Percentiles rank a stretch among this genome's conserved stretches.
Evolutionary conservation across 208 protist species (phyloP).

Genomic region (Acanthamoeba culbertsoni): DNA sequence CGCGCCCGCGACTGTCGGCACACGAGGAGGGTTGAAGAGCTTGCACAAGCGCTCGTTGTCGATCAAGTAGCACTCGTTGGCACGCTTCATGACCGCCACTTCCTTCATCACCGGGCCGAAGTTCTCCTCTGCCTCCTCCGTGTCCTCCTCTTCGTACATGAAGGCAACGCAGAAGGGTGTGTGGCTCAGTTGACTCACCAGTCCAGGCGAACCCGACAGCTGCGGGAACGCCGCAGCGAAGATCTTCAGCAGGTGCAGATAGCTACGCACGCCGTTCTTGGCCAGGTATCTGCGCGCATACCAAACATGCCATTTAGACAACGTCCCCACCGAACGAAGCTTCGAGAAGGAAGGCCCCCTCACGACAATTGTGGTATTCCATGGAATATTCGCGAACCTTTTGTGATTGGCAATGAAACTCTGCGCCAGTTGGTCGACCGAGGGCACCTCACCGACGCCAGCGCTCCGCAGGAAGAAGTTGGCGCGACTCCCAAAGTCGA

Average conservation of each 20-base stretch:
- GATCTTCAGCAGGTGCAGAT: background rate
- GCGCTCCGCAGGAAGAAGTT: slow-evolving; percentile 15
- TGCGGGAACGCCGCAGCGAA: background rate
- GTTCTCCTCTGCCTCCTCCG: background rate
- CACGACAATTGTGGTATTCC: background rate
- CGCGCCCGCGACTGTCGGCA: background rate
- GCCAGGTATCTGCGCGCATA: background rate
- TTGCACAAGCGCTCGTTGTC: background rate
- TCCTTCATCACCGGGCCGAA: background rate
- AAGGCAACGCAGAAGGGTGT: background rate
- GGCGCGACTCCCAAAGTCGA: background rate
- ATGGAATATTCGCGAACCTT: background rate
- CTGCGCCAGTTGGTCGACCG: background rate
- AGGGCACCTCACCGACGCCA: background rate
- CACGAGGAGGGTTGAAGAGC: background rate
- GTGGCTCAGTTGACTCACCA: background rate
- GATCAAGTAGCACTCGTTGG: background rate
- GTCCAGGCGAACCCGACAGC: background rate
- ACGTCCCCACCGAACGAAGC: too few relatives aligned
- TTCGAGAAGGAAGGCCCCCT: background rate
- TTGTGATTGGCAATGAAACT: background rate
- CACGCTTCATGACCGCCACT: background rate
- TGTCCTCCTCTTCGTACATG: background rate
- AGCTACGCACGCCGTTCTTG: background rate
- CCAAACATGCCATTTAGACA: too few relatives aligned